Percentiles rank a stretch among this genome's conserved stretches.
These are phyloP conservation scores for Fusarium metavorans DNA, from an alignment of 2,329 filamentous ascomycete species.

Conservation along the genomic window DNA sequence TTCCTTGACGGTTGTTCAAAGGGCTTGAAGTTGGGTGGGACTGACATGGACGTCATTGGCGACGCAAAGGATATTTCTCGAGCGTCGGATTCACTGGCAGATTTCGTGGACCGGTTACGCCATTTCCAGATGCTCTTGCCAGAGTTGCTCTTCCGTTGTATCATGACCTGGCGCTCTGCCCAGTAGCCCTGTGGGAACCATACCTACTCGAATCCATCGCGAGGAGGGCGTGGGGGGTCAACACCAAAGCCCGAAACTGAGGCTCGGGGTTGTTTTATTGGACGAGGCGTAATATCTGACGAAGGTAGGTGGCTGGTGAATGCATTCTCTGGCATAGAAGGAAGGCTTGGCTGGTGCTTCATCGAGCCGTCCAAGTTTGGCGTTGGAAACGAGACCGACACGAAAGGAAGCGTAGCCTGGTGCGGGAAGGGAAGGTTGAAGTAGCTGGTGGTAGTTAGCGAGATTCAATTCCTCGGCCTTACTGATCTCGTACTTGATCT, in stretches of 20 bases:
- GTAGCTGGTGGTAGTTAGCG: slow-evolving; percentile 43
- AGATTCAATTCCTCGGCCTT: not conserved
- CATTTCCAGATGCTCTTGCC: slow-evolving; percentile 55
- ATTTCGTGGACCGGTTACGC: slow-evolving; percentile 53
- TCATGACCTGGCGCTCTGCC: slow-evolving; percentile 64
- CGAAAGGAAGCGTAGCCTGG: slow-evolving; percentile 23
- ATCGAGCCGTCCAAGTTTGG: slow-evolving; percentile 21
- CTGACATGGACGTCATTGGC: slow-evolving; percentile 40
- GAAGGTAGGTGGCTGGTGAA: slow-evolving; percentile 14
- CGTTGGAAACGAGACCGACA: slow-evolving; percentile 5
- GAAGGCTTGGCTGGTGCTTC: slow-evolving; percentile 34
- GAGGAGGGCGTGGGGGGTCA: slow-evolving; percentile 68
- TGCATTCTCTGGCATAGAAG: slow-evolving; percentile 20
- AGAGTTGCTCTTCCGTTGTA: slow-evolving; percentile 48
- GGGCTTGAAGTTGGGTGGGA: slow-evolving; percentile 15
- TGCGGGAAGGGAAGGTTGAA: slow-evolving; percentile 46
- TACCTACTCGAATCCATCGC: slow-evolving; percentile 69
- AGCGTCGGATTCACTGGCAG: slow-evolving; percentile 49
- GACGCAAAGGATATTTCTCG: slow-evolving; percentile 39
- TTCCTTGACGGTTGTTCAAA: slow-evolving; percentile 21
- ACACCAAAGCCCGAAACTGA: slow-evolving; percentile 46
- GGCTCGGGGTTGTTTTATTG: not conserved
- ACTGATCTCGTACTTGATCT: slow-evolving; percentile 39
- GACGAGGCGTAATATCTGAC: slow-evolving; percentile 5
- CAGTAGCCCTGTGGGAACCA: slow-evolving; percentile 73